Conservation (phyloP, 345 rosid species). For the Eucalyptus marginata region DNA sequence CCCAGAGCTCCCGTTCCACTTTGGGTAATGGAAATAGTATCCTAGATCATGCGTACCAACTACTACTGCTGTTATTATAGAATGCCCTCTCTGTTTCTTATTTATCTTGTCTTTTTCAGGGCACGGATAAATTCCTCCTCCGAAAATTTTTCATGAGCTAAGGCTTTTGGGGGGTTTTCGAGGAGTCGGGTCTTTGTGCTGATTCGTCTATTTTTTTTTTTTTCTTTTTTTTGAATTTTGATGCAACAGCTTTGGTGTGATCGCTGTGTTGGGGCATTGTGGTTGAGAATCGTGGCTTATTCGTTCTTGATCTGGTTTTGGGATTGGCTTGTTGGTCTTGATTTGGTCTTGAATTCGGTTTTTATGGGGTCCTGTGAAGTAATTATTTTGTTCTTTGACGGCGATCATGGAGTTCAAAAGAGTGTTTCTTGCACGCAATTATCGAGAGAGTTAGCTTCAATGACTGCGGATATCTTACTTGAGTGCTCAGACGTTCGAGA, state of each 20-base stretch:
- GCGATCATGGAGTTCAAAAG: neutral
- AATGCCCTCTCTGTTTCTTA: neutral
- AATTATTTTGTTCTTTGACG: neutral
- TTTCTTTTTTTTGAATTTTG: neutral
- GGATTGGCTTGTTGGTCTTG: neutral
- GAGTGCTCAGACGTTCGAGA: neutral
- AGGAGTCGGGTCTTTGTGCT: neutral
- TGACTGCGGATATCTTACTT: neutral
- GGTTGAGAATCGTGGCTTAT: neutral
- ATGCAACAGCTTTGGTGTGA: neutral
- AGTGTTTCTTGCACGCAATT: neutral
- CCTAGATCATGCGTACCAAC: neutral
- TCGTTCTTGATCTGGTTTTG: neutral
- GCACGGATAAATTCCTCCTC: neutral
- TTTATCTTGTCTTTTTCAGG: neutral
- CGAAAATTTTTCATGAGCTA: neutral
- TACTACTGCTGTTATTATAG: neutral
- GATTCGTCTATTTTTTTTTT: neutral
- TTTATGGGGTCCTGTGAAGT: neutral
- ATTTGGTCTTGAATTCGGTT: neutral
- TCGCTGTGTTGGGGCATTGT: neutral
- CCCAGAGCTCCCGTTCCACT: slow-evolving; percentile 37
- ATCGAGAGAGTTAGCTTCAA: neutral
- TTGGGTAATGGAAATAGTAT: slow-evolving; percentile 23
- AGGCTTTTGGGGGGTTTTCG: neutral